Evolutionary conservation across 2,329 filamentous ascomycete species (phyloP).

Genomic region (Verticillium klebahnii): DNA sequence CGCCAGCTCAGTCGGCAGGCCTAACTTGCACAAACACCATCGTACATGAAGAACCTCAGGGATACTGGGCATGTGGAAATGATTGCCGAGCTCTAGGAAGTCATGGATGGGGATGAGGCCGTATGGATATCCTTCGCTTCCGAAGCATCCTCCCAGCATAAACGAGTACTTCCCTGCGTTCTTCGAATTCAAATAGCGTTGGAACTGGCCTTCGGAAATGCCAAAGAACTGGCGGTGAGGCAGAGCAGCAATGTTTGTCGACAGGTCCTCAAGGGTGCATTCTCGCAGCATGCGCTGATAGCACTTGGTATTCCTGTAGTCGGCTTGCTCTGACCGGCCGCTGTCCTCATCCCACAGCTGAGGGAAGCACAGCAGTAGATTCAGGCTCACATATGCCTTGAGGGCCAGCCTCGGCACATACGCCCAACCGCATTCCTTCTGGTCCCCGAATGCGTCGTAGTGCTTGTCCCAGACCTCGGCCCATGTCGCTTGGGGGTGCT

Average conservation of each 20-base stretch:
- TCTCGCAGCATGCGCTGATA: slow-evolving; percentile 12
- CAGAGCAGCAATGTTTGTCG: slow-evolving; percentile 2
- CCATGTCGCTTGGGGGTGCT: slow-evolving; percentile 7
- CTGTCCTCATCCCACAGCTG: slow-evolving; percentile 6
- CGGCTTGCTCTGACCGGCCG: neutral
- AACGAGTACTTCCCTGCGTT: too few relatives aligned
- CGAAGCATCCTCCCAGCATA: too few relatives aligned
- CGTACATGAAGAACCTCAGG: slow-evolving; percentile 5
- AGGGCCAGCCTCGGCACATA: slow-evolving; percentile 10
- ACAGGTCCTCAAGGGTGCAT: neutral
- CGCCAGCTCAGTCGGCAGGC: slow-evolving; percentile 13
- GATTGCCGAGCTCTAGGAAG: slow-evolving; percentile 3
- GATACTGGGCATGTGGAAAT: neutral
- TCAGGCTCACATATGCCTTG: slow-evolving; percentile 16
- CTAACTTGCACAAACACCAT: slow-evolving; percentile 5
- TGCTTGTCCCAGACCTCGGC: neutral
- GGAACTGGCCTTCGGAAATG: slow-evolving; percentile 10
- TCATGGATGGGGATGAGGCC: slow-evolving; percentile 8
- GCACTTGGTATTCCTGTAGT: slow-evolving; percentile 12
- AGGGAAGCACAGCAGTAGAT: slow-evolving; percentile 14
- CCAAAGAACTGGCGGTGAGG: slow-evolving; percentile 16
- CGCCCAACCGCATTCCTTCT: slow-evolving; percentile 13
- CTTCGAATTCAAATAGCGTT: too few relatives aligned
- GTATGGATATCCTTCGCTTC: neutral
- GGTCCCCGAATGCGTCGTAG: neutral